Evolutionary conservation across 495 filamentous ascomycete species (phyloP), one percentile per base, ranked within the genome.

Genomic region (Bathelium albidoporum): DNA sequence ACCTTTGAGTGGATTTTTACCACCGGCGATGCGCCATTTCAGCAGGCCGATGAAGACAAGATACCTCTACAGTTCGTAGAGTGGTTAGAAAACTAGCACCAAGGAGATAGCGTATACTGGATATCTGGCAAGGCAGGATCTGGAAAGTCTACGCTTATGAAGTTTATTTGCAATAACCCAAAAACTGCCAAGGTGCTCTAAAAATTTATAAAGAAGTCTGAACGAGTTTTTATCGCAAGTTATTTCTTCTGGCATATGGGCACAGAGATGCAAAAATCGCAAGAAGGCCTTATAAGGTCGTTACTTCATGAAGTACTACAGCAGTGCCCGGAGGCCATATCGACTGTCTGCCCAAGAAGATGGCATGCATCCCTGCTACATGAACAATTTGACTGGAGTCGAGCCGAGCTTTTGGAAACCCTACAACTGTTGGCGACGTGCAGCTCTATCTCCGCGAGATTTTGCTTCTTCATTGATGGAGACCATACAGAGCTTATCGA

Each of bases 121-220:
- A 44, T 66, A 9, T 2, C 2, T 1, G 65, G 65, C 10, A 63
- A 66, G 32, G 53, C 65, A 7, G 65, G 61, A 7, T 66, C 65
- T 4, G 65, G 65, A 2, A 66, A 66, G 58, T 66, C 65, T 2
- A 66, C 65, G 29, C 32, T 66, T n/a, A 64, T 66, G 65, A 66
- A 60, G 61, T 55, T 49, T 32, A 20, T 62, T 12, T 14, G 2
- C 5, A 26, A 29, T 29, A 1, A 58, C 24, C n/a, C 49, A n/a
- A n/a, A 41, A 28, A 64, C 59, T 4, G 32, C 26, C 10, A 44
- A 24, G 14, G 26, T 41, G 20, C 60, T 66, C 22, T 7, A 32
- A 2, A 24, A n/a, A n/a, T 1, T 18, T 66, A 61, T 60, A 58
- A 32, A 5, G 60, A 32, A 39, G 14, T 5, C 14, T 14, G 34